Base-by-base conservation (phyloP, 768 basidiomycete genomes). In the Suillus subalutaceus region DNA sequence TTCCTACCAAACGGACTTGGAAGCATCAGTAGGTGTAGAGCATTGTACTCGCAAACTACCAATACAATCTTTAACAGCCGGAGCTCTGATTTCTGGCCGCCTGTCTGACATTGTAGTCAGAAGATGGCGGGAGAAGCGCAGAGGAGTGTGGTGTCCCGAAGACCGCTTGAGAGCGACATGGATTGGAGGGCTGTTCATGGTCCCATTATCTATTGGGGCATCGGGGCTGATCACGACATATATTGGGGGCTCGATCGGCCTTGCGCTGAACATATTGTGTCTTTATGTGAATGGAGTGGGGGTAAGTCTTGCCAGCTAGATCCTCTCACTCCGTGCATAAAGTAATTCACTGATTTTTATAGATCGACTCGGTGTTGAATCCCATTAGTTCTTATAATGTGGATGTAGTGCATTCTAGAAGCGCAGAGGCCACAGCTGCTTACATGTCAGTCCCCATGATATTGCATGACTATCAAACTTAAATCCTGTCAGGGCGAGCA, bases 201-300 rank as follows among this genome's bases (percentile, higher is more conserved):
- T 83, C 2, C 89, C 88, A 0, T 43, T 86, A 0, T 82, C 86
- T 2, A 73, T 86, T 2, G 68, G 88, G 0, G 63, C 74, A 0
- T 81, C 79, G 6, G 88, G 87, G 0, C 62, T 88, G 0, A 70
- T 83, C 16, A 85, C 81, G 20, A 73, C 78, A 44, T 86, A 79
- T 70, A 78, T 89, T 4, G 74, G 77, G 7, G 85, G 85, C 0
- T 77, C 67, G 1, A 53, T 77, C 1, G 88, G 88, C 2, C 74
- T 89, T 23, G 72, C 73, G 1, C 66, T 86, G 7, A 85, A 83
- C 67, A 73, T 88, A 13, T 23, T 84, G 0, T 86, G 82, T 63
- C 69, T 90, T 4, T 90, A 89, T 68, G 56, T 84, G 43, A 88
- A 87, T 66, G 85, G 88, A 15, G 61, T 89, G n/a, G 88, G 88